A percentile compares a stretch with the other conserved stretches of the same genome.
Evolutionary conservation across 192 early-diverging fungal species (phyloP).

Genomic region (Mortierella alpina): DNA sequence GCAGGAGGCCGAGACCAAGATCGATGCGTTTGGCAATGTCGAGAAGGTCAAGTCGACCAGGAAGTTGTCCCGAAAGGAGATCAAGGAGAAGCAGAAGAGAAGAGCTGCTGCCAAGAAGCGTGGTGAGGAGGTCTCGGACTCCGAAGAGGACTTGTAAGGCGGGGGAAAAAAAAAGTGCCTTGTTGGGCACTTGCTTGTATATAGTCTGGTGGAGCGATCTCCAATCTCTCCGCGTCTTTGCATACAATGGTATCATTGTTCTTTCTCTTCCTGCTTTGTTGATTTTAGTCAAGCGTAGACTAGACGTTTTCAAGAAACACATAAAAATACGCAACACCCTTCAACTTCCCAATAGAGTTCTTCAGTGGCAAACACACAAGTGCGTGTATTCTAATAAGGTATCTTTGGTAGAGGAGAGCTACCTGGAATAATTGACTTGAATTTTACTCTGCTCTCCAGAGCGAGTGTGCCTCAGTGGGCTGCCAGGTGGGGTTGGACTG

Average conservation of each 20-base stretch:
- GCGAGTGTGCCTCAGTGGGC: conserved; percentile 58
- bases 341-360: too few relatives aligned
- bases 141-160: conserved; percentile 56
- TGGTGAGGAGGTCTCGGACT: conserved; percentile 61
- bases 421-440: background rate
- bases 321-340: too few relatives aligned
- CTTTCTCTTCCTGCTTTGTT: too few relatives aligned
- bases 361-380: background rate
- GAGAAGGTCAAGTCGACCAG: conserved; percentile 74
- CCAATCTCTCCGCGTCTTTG: too few relatives aligned
- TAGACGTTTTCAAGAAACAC: too few relatives aligned
- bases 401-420: background rate
- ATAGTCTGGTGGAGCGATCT: too few relatives aligned
- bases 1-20: conserved; percentile 59
- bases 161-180: background rate
- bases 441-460: conserved; percentile 60
- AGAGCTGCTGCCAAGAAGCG: conserved; percentile 62
- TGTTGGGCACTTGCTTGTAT: background rate
- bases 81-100: conserved; percentile 66
- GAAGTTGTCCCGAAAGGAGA: conserved; percentile 61
- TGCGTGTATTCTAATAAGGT: background rate
- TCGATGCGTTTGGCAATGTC: conserved; percentile 82
- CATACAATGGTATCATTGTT: too few relatives aligned
- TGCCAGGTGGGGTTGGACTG: conserved; percentile 62
- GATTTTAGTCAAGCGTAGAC: too few relatives aligned